Percentiles rank a stretch among this genome's conserved stretches.
Evolutionary conservation across 768 basidiomycete species (phyloP).

Genomic region (Hortiboletus flavorubellus): DNA sequence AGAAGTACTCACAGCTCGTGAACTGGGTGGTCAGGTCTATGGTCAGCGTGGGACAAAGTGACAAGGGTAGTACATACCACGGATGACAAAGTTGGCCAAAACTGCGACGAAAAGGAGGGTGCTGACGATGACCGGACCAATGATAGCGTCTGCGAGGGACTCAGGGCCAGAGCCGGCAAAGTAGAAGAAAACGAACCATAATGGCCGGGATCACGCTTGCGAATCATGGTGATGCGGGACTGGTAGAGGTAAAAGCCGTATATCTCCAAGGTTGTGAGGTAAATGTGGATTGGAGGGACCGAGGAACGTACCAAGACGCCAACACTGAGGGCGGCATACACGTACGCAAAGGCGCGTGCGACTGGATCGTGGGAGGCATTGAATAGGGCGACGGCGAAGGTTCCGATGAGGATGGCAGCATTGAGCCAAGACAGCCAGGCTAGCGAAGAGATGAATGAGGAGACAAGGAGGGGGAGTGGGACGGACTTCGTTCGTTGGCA

Average conservation of each 20-base stretch:
- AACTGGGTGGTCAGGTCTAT: slow-evolving; percentile 36
- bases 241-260: slow-evolving; percentile 90
- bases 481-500: slow-evolving; percentile 87
- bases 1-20: slow-evolving; percentile 52
- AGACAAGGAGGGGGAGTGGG: not conserved
- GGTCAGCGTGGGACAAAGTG: slow-evolving; percentile 2
- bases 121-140: slow-evolving; percentile 83
- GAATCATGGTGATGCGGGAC: slow-evolving; percentile 86
- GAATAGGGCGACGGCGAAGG: slow-evolving; percentile 83
- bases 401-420: slow-evolving; percentile 77
- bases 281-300: not conserved
- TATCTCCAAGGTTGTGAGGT: slow-evolving; percentile 40
- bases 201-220: slow-evolving; percentile 79
- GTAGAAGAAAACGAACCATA: slow-evolving; percentile 57
- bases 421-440: slow-evolving; percentile 95
- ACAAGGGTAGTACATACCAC: slow-evolving; percentile 51
- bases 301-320: slow-evolving; percentile 50
- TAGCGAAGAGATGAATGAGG: slow-evolving; percentile 27
- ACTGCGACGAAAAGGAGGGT: slow-evolving; percentile 82
- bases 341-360: slow-evolving; percentile 74
- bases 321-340: slow-evolving; percentile 78
- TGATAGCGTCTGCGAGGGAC: slow-evolving; percentile 58
- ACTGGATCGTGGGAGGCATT: slow-evolving; percentile 70
- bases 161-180: not conserved
- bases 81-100: slow-evolving; percentile 81